phyloP scores from a whole-genome alignment of 805 yeast species.

The Kurtzmaniella fragi region DNA sequence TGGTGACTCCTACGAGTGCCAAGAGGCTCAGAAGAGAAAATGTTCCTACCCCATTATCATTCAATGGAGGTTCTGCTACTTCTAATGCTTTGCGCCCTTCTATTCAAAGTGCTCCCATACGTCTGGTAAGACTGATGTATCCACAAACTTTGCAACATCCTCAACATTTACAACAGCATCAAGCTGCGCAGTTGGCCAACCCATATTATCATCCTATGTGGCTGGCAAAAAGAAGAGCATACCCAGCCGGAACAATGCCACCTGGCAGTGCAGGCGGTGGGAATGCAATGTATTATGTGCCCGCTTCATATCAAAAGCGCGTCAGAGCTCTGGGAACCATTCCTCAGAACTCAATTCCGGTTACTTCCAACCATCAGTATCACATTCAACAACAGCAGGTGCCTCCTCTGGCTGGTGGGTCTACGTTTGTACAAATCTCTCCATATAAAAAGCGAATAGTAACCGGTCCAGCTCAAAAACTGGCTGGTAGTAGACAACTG shows the following conservation, averaged over 20 bases:
- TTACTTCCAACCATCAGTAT: neutral
- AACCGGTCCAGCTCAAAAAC: too few species aligned
- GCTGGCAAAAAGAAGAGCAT: too few species aligned
- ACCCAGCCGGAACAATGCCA: too few species aligned
- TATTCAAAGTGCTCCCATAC: constrained; percentile 32
- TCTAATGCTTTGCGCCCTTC: constrained; percentile 10
- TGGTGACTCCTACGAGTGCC: constrained; percentile 13
- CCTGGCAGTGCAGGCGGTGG: too few species aligned
- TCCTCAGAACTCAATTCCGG: neutral
- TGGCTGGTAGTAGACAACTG: too few species aligned
- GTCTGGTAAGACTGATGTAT: constrained; percentile 2
- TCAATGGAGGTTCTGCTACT: constrained; percentile 6
- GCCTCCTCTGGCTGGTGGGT: constrained; percentile 2
- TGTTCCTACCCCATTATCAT: constrained; percentile 26
- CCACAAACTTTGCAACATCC: constrained; percentile 4
- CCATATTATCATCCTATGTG: too few species aligned
- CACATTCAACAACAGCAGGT: constrained; percentile 1
- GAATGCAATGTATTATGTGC: too few species aligned
- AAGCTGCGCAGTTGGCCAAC: neutral
- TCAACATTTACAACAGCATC: constrained; percentile 1
- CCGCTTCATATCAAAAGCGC: too few species aligned
- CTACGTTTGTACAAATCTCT: too few species aligned
- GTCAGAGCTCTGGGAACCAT: too few species aligned
- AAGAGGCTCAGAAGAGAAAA: constrained; percentile 29
- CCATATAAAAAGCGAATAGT: too few species aligned